phyloP scores from a whole-genome alignment of 225 moss, liverwort and hornwort species.

The Bryum argenteum region DNA sequence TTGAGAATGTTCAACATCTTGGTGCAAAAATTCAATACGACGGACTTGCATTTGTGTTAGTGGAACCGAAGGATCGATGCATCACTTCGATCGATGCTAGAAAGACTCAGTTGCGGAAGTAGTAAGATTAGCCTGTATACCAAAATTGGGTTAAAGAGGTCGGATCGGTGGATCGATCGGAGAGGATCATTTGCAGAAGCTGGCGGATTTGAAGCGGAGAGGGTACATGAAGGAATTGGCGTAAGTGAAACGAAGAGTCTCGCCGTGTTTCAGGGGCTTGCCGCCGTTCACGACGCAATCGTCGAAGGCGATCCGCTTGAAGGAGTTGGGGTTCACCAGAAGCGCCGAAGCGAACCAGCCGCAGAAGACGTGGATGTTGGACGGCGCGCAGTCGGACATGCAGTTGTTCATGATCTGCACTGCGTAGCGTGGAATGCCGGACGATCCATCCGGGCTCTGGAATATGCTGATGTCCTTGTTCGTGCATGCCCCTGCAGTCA shows the following conservation, averaged over 20 bases:
- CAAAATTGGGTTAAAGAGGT: conserved; percentile 19
- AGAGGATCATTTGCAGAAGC: conserved; percentile 42
- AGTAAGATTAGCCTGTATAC: neutral
- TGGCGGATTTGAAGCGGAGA: conserved; percentile 48
- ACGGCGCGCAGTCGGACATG: conserved; percentile 48
- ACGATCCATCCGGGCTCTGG: conserved; percentile 47
- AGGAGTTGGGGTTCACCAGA: conserved; percentile 55
- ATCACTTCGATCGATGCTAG: neutral
- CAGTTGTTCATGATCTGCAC: conserved; percentile 64
- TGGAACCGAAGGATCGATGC: neutral
- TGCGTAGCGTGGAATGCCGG: conserved; percentile 48
- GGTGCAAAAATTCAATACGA: neutral
- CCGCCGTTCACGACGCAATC: conserved; percentile 55
- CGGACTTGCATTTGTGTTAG: too few relatives aligned
- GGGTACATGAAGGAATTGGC: conserved; percentile 61
- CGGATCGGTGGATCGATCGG: neutral
- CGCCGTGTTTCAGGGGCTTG: conserved; percentile 47
- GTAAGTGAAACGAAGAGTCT: conserved; percentile 52
- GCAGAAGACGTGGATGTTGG: conserved; percentile 56
- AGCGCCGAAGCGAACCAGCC: conserved; percentile 56
- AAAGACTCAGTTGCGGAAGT: neutral
- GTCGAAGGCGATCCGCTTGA: conserved; percentile 43
- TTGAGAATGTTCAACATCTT: too few relatives aligned
- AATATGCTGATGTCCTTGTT: conserved; percentile 68
- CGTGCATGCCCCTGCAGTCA: conserved; percentile 37